Base-by-base conservation (phyloP, 805 yeast species). In the Spathaspora arborariae region DNA sequence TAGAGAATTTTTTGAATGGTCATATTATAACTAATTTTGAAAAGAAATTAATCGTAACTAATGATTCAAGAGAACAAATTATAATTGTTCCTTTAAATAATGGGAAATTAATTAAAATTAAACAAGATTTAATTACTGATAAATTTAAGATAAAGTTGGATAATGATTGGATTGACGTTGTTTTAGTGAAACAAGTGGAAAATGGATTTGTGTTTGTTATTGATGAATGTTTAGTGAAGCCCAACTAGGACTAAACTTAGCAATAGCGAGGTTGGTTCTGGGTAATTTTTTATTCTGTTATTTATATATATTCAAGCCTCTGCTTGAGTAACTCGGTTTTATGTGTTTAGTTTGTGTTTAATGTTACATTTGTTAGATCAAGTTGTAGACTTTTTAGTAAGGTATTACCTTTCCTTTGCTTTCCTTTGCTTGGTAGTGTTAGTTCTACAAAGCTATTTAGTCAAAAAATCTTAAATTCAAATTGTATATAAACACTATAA, bases 1-100 rank as follows among this genome's bases (percentile, higher is more conserved):
- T 84, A 30, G 62, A 74, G 45, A 68, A 69, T 49, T 88, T 85
- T 55, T 74, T 88, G 22, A 70, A 76, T 48, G 76, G 83, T 35
- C 96, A 88, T 61, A 66, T 85, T 22, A 78, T 82, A 35, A 45
- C 47, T 13, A 52, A 60, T 40, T 59, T 63, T 35, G 57, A 56
- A 27, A 49, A 54, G 5, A 54, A 56, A 33, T 53, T 62, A 39
- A 41, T 46, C 13, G 50, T 58, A 39, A 40, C 34, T n/a, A 15
- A 15, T 19, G 49, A 46, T 22, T 24, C 16, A 11, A 15, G n/a
- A 8, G 35, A 40, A 10, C 41, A 42, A 19, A 18, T 41, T n/a
- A 46, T 64, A 34, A 36, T 45, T 9, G 53, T 59, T 27, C 45
- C 41, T 11, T 53, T 59, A 43, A 48, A 53, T 20, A 56, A 53